phyloP scores from a whole-genome alignment of 768 basidiomycete genomes.

The Stropharia rugosoannulata region DNA sequence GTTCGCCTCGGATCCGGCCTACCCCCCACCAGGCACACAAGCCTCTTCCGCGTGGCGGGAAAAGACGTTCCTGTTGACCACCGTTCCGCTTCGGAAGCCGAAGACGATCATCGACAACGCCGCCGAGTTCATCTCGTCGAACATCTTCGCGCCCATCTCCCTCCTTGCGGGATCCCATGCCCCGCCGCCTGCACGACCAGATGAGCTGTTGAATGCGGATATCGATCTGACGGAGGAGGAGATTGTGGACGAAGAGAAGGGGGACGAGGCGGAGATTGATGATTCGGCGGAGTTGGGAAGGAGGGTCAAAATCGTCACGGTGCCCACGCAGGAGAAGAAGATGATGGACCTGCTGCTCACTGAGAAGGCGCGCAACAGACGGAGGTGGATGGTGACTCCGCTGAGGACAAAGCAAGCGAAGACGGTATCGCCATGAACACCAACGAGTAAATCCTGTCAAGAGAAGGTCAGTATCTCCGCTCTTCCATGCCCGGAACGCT shows the following conservation, averaged over 20 bases:
- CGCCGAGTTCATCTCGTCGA: constrained; percentile 60
- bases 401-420: constrained; percentile 37
- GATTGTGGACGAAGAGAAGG: constrained; percentile 73
- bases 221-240: constrained; percentile 80
- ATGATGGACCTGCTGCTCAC: constrained; percentile 24
- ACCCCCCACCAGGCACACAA: constrained; percentile 38
- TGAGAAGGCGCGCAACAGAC: constrained; percentile 32
- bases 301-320: constrained; percentile 49
- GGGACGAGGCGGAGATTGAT: constrained; percentile 78
- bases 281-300: constrained; percentile 61
- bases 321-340: constrained; percentile 29
- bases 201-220: constrained; percentile 63
- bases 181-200: constrained; percentile 49
- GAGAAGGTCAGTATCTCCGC: not conserved
- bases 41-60: constrained; percentile 51
- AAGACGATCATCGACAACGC: constrained; percentile 73
- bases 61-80: constrained; percentile 61
- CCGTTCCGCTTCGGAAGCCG: constrained; percentile 68
- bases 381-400: constrained; percentile 37
- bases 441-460: not conserved
- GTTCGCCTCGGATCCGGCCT: constrained; percentile 65
- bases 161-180: constrained; percentile 42
- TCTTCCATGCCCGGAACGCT: not conserved
- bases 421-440: constrained; percentile 20
- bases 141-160: constrained; percentile 58